Base-by-base conservation (phyloP, 129 eudicot genomes). In the Flaveria robusta region DNA sequence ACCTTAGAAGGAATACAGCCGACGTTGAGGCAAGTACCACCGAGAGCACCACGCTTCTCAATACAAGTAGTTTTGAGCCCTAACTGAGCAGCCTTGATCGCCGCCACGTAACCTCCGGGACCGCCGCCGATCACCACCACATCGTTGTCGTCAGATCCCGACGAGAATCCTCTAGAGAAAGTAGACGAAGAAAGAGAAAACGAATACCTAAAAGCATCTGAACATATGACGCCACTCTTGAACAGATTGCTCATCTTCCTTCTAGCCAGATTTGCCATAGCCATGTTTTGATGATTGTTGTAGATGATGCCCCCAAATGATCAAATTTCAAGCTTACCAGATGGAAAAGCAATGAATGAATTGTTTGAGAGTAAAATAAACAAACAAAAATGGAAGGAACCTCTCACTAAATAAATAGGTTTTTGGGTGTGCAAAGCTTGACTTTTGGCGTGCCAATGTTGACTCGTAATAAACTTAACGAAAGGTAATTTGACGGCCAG, bases 81-180 rank as follows among this genome's bases (percentile, higher is more conserved):
- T 14, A 89, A 79, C 87, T 92, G 93, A 75, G 96, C 96, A 23
- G 98, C 96, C 84, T 92, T 92, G n/a, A 92, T 92, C 15, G 98
- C 98, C 11, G 96, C 96, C 43, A 92, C 98, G 68, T 92, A 92
- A 0, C 98, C 98, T 0, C 96, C 98, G n/a, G 98, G 98, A 2
- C 98, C 98, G 52, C 98, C 96, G 78, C 96, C 98, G 65, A 92
- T 84, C 29, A 92, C 87, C 45, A 92, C 90, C 47, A 92, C 96
- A 41, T 92, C 96, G 81, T 92, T 89, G 0, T 92, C 96, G 14
- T 89, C 98, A 60, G 94, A 88, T 82, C 86, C 91, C 43, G 87
- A 83, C 4, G 89, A 84, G 68, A 86, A 90, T 22, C 85, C 85
- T 70, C 96, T 77, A 1, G 82, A 80, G 31, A 43, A 9, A 43